These are phyloP conservation scores for Teratosphaeria epicoccoides DNA, from an alignment of 2,329 filamentous ascomycete genomes.

Conservation along the genomic window DNA sequence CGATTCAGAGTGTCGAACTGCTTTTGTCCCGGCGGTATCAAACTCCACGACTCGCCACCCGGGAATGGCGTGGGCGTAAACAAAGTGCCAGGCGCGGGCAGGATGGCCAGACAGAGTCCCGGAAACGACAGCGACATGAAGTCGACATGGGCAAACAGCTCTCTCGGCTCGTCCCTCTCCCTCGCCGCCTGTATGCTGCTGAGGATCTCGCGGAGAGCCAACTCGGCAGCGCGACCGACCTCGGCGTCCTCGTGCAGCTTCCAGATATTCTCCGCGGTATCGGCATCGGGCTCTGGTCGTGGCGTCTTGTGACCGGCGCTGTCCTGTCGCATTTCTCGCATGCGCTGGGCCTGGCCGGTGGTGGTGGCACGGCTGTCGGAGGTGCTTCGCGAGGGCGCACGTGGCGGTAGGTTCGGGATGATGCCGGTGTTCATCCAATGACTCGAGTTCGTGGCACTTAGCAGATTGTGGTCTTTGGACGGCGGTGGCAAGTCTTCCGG, in stretches of 20 bases:
- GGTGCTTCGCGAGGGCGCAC: constrained; percentile 22
- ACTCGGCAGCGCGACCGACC: constrained; percentile 69
- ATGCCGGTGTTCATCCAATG: constrained; percentile 70
- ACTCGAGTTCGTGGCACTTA: constrained; percentile 48
- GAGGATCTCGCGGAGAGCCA: constrained; percentile 74
- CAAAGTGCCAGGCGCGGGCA: constrained; percentile 69
- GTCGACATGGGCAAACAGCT: constrained; percentile 62
- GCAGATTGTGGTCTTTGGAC: constrained; percentile 18
- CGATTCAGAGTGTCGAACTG: constrained; percentile 58
- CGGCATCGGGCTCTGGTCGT: constrained; percentile 48
- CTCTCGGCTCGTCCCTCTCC: constrained; percentile 37
- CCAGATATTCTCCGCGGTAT: constrained; percentile 34
- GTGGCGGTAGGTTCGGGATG: constrained; percentile 57
- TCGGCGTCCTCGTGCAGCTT: constrained; percentile 54
- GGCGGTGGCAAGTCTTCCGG: constrained; percentile 7
- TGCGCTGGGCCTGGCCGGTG: constrained; percentile 19
- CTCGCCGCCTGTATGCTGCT: constrained; percentile 73
- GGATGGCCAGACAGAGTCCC: constrained; percentile 67
- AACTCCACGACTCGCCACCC: constrained; percentile 69
- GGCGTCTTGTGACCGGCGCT: constrained; percentile 13
- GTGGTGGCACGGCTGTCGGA: constrained; percentile 17
- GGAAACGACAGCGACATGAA: constrained; percentile 78
- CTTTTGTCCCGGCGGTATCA: constrained; percentile 60
- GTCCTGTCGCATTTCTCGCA: constrained; percentile 21
- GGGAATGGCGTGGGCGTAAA: constrained; percentile 73